Evolutionary conservation across 208 protist species (phyloP).

Genomic region (Trypanosoma congolense): DNA sequence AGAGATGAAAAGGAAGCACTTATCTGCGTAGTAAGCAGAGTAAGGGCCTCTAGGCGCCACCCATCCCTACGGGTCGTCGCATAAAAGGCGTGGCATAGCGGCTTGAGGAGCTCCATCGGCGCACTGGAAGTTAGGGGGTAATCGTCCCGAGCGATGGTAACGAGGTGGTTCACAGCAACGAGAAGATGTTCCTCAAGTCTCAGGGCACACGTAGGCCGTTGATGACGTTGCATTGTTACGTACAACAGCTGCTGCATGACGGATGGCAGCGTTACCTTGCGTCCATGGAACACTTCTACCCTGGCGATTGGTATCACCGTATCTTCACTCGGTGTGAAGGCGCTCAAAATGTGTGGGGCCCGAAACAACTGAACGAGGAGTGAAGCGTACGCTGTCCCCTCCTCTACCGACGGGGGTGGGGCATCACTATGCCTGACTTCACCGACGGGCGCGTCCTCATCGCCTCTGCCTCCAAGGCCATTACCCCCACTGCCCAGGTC

Average conservation of each 20-base stretch:
- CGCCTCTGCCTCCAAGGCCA: neutral
- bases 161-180: constrained; percentile 35
- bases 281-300: neutral
- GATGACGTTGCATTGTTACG: constrained; percentile 32
- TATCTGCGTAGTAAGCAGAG: constrained; percentile 42
- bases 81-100: constrained; percentile 51
- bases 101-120: constrained; percentile 38
- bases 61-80: constrained; percentile 44
- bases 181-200: constrained; percentile 52
- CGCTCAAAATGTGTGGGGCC: constrained; percentile 20
- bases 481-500: neutral
- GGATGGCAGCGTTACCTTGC: constrained; percentile 13
- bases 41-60: constrained; percentile 63
- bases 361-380: constrained; percentile 23
- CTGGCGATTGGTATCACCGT: neutral
- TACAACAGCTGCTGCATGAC: constrained; percentile 22
- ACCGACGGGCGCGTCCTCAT: neutral
- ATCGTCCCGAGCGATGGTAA: constrained; percentile 32
- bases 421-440: neutral
- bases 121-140: constrained; percentile 30
- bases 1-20: constrained; percentile 32
- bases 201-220: constrained; percentile 34
- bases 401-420: constrained; percentile 10
- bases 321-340: constrained; percentile 22
- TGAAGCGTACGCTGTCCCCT: constrained; percentile 22